These are phyloP conservation scores for Vicia villosa DNA, from an alignment of 306 rosid genomes.

Conservation along the genomic window DNA sequence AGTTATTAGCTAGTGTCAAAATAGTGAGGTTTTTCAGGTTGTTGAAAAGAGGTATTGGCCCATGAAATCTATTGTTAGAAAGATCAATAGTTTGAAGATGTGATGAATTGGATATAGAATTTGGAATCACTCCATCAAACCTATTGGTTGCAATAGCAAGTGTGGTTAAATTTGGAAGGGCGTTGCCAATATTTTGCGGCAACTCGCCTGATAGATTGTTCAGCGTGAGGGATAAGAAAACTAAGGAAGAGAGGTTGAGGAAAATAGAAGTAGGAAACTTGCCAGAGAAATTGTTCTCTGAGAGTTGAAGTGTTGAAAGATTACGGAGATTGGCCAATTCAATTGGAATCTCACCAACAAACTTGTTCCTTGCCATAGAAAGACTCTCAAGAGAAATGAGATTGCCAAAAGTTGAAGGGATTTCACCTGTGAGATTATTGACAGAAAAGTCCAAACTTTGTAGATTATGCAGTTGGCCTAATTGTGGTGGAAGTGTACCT, in stretches of 20 bases:
- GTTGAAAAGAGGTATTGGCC: conserved; percentile 31
- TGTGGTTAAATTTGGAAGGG: conserved; percentile 35
- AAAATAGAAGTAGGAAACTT: conserved; percentile 41
- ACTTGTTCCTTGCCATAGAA: conserved; percentile 34
- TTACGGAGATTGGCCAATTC: conserved; percentile 40
- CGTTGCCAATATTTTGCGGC: conserved; percentile 14
- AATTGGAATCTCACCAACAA: conserved; percentile 42
- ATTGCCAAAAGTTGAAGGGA: conserved; percentile 43
- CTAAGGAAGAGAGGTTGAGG: conserved; percentile 42
- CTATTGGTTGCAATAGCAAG: conserved; percentile 35
- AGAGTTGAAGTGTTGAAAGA: conserved; percentile 38
- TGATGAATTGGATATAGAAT: conserved; percentile 48
- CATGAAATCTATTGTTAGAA: conserved; percentile 34
- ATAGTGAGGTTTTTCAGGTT: conserved; percentile 35
- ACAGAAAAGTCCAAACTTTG: conserved; percentile 34
- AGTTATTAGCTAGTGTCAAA: conserved; percentile 25
- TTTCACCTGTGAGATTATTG: conserved; percentile 44
- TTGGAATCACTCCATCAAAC: conserved; percentile 42
- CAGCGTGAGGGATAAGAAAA: conserved; percentile 30
- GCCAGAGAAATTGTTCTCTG: conserved; percentile 39
- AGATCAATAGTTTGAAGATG: conserved; percentile 36
- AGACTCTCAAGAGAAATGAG: conserved; percentile 35
- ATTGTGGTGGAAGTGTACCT: conserved; percentile 40
- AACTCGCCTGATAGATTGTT: conserved; percentile 40
- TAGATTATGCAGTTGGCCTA: conserved; percentile 31